Base-by-base conservation (phyloP, 1,284 basidiomycete species). In the Veloboletus limbatus region DNA sequence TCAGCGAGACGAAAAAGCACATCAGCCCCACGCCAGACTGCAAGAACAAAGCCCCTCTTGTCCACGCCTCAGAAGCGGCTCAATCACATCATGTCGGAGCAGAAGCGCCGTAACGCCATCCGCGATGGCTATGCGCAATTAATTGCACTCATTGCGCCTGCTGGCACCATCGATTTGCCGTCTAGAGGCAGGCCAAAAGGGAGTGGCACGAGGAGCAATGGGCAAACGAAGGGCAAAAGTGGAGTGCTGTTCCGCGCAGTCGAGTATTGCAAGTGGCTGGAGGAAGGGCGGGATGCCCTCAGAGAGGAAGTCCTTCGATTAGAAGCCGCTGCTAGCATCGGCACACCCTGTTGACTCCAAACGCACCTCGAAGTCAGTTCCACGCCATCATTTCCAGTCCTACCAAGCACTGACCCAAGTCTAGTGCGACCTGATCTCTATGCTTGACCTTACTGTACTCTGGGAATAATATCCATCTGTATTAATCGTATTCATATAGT, bases 11-110 rank as follows among this genome's bases (percentile, higher is more conserved):
- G 56, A 3, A 68, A 65, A 31, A 44, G 46, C 39, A 30, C 45
- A n/a, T 53, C 62, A 8, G 58, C 59, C 5, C 36, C 52, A 6
- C 47, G 46, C 27, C 61, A 55, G 51, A 10, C 40, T 10, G 36
- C 39, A 36, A 49, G 73, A 45, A 46, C 70, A 21, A 84, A 84
- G 53, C 72, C 81, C 0, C 74, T 91, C 8, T 75, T 94, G 18
- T 87, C 88, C 8, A 85, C 82, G 8, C 89, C 88, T 0, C 91
- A 94, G 64, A 94, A 94, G 66, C 81, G 92, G 22, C 80, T 92
- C n/a, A 94, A 94, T 65, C 91, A 94, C 70, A 94, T 94, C 71
- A 85, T 92, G 74, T 91, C 87, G 10, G 91, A 94, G 69, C 92
- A 94, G 68, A 92, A 92, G 65, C 82, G 91, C 3, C 79, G 91